Base-by-base conservation (phyloP, 2,329 filamentous ascomycete species). In the Fusarium sp. region DNA sequence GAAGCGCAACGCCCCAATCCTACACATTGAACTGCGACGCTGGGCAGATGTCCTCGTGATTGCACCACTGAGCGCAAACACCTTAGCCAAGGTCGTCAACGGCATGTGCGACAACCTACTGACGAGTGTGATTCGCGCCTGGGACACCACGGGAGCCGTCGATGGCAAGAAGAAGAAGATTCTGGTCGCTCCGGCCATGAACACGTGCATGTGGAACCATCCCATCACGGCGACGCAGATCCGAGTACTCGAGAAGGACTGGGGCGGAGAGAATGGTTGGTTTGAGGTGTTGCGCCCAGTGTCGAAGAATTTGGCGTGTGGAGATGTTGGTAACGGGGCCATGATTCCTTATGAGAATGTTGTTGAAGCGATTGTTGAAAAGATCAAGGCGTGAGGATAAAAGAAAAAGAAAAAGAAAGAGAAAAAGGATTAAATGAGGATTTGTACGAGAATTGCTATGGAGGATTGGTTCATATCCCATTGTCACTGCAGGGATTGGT, bases 131-230 rank as follows among this genome's bases (percentile, higher is more conserved):
- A 85, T 96, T 36, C 84, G 95, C 18, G 95, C 95, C 0, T 99
- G 95, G 96, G 95, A 98, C 79, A 90, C 89, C 0, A 84, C 84
- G n/a, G 88, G 89, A 0, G 76, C 83, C 14, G 81, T 90, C 6
- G 89, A 91, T 65, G 79, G 76, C 6, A 78, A 76, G 57, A 87
- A 84, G 77, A 90, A 90, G 78, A 86, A 84, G 68, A 93, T 97
- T 34, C 74, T 96, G 2, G 91, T 95, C 0, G 91, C 91, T 2
- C 90, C 90, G 1, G 89, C 91, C 29, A 97, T 97, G 93, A 97
- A 97, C 78, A 93, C 89, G 23, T 89, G 90, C 4, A 97, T 97
- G 94, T 97, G 92, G 91, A 83, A 85, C 60, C 93, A 97, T 77
- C 94, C 93, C 2, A 82, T 97, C 49, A 97, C 94, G 1, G 84